Base-by-base conservation (phyloP, 169 alveolate species). In the Plasmodium gaboni region DNA sequence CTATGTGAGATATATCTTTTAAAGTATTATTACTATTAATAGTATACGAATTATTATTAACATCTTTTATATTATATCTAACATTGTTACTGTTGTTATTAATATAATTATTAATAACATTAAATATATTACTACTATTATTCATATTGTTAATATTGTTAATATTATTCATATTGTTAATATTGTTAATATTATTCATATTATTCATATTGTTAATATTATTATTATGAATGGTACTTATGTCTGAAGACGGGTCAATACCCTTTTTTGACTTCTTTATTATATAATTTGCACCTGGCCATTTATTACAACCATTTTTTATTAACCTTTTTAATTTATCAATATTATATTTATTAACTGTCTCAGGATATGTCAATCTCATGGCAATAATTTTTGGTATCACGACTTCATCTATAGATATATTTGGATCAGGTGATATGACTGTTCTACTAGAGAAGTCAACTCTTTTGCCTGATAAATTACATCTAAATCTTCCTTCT, bases 401-500 rank as follows among this genome's bases (percentile, higher is more conserved):
- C 28, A 98, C 99, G 26, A 99, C 99, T 91, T 99, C 98, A 91
- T 97, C 99, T 13, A 99, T 97, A 3, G 94, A 97, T 32, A 98
- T 97, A 93, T 99, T 99, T 32, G 99, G 99, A 88, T 99, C 99
- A 2, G 99, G 99, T 1, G 99, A 98, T 44, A 99, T 99, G 38
- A 99, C 99, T 10, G 99, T 98, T 69, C 99, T 93, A 28, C 99
- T 99, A 1, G 99, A 97, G 93, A 97, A 99, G 88, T 99, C 99
- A n/a, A 98, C 99, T 87, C 99, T 97, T 90, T 99, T 99, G 24
- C 99, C 99, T 15, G 98, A 97, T 73, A 99, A 92, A 93, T 99
- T 98, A n/a, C 99, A 99, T 87, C 99, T 96, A 76, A 99, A 98
- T 78, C 99, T 96, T 1, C 99, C 99, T 69, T 97, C 99, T 92